Evolutionary conservation across 2,329 filamentous ascomycete species (phyloP).

Genomic region (Pseudocercospora vitis): DNA sequence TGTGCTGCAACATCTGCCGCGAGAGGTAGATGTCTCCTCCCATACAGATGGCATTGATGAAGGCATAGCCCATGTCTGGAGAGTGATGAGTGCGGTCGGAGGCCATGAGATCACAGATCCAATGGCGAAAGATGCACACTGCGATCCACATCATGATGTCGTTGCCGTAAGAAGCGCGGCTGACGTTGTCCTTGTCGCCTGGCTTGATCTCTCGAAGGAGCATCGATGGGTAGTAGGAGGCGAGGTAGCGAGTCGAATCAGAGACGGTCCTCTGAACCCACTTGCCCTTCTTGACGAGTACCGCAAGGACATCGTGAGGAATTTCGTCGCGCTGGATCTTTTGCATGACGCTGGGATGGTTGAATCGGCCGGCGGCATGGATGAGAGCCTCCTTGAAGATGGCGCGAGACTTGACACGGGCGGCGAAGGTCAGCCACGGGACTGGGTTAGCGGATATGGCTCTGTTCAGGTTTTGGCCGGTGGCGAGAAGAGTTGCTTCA

Average conservation of each 20-base stretch:
- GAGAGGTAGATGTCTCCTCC: constrained; percentile 49
- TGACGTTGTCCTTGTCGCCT: constrained; percentile 37
- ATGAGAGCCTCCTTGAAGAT: constrained; percentile 50
- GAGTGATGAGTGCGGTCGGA: constrained; percentile 41
- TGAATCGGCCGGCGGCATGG: constrained; percentile 48
- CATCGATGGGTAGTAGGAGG: constrained; percentile 38
- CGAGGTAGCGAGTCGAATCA: constrained; percentile 34
- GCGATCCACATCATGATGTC: constrained; percentile 56
- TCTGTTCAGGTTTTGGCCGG: constrained; percentile 49
- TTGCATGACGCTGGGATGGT: constrained; percentile 27
- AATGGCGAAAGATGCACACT: constrained; percentile 50
- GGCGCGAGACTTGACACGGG: constrained; percentile 47
- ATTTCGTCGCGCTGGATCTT: constrained; percentile 28
- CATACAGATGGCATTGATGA: constrained; percentile 45
- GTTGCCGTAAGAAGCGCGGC: constrained; percentile 47
- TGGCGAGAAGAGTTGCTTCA: constrained; percentile 50
- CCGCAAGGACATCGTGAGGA: constrained; percentile 19
- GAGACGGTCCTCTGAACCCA: constrained; percentile 33
- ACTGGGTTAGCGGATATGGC: constrained; percentile 46
- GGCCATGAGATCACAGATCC: constrained; percentile 45
- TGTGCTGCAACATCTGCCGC: constrained; percentile 36
- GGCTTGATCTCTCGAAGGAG: constrained; percentile 32
- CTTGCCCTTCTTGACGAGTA: constrained; percentile 37
- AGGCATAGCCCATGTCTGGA: constrained; percentile 48
- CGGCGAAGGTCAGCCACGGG: constrained; percentile 49